A percentile compares a stretch with the other conserved stretches of the same genome.
phyloP scores from a whole-genome alignment of 163 green algal genomes.

The Scenedesmus sp. region DNA sequence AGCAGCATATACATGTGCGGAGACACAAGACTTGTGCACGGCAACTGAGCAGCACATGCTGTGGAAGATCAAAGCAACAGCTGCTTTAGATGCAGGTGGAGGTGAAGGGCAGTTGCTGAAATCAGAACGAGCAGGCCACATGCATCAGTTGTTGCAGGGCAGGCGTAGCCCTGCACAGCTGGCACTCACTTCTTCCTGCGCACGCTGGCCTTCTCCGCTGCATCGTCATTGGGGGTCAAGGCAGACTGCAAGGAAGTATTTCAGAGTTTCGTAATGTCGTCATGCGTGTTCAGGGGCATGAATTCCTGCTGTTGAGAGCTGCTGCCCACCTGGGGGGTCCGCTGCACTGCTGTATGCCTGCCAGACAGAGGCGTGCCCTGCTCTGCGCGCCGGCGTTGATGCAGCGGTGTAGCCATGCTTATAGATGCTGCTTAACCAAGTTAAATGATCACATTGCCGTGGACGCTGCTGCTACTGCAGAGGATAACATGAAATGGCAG shows the following conservation, averaged over 20 bases:
- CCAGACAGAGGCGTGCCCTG: neutral
- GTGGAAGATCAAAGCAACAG: neutral
- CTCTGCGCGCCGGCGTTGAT: neutral
- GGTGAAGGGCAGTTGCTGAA: too few relatives aligned
- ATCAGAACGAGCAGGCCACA: too few relatives aligned
- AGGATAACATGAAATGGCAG: neutral
- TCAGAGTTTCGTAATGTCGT: neutral
- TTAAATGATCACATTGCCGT: neutral
- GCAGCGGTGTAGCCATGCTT: neutral
- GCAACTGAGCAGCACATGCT: neutral
- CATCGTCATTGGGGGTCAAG: slow-evolving; percentile 53
- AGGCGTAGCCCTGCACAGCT: too few relatives aligned
- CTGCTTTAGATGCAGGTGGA: neutral
- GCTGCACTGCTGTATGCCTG: neutral
- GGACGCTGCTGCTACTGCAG: neutral
- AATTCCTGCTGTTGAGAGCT: neutral
- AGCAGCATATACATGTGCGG: neutral
- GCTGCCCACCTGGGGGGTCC: neutral
- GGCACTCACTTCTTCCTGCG: slow-evolving; percentile 25
- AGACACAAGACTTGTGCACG: neutral
- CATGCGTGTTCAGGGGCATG: neutral
- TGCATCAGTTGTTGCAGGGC: too few relatives aligned
- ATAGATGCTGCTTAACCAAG: neutral
- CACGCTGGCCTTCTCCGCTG: slow-evolving; percentile 31
- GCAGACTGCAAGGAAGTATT: slow-evolving; percentile 26